Evolutionary conservation across 129 eudicot genomes (phyloP).

Genomic region (Centaurea solstitialis): DNA sequence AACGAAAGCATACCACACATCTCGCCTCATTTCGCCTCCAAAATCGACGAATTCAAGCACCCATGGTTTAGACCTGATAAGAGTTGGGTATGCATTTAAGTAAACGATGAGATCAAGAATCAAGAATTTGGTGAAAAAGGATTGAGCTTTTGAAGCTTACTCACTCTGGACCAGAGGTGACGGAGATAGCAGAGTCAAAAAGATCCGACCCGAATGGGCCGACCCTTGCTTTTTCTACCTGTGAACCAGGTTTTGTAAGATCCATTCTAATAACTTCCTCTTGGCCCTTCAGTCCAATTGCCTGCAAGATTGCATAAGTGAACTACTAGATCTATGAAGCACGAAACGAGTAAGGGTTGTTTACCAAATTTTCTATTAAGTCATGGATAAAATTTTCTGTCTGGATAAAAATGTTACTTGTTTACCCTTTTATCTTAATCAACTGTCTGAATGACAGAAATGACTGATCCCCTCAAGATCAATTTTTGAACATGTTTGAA

Average conservation of each 20-base stretch:
- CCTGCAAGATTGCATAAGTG: constrained; percentile 41
- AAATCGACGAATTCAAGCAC: constrained; percentile 86
- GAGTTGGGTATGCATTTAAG: constrained; percentile 3
- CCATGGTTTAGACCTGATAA: constrained; percentile 45
- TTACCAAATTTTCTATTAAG: too few species aligned
- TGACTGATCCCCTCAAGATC: too few species aligned
- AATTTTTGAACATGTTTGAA: too few species aligned
- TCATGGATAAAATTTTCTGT: too few species aligned
- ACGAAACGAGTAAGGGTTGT: neutral
- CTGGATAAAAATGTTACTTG: too few species aligned
- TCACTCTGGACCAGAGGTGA: constrained; percentile 87
- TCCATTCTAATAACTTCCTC: constrained; percentile 65
- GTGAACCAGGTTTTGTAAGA: constrained; percentile 61
- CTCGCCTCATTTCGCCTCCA: constrained; percentile 97
- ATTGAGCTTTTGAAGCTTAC: constrained; percentile 70
- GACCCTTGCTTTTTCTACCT: constrained; percentile 73
- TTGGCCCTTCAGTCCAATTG: constrained; percentile 53
- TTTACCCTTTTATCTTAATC: too few species aligned
- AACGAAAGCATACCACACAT: constrained; percentile 83
- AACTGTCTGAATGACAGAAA: too few species aligned
- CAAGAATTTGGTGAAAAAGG: constrained; percentile 15
- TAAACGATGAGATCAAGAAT: neutral
- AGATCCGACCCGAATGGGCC: constrained; percentile 87
- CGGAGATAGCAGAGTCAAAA: constrained; percentile 91
- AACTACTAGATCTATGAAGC: constrained; percentile 8